phyloP scores from a whole-genome alignment of 2,329 filamentous ascomycete genomes.

The Beauveria asiatica region DNA sequence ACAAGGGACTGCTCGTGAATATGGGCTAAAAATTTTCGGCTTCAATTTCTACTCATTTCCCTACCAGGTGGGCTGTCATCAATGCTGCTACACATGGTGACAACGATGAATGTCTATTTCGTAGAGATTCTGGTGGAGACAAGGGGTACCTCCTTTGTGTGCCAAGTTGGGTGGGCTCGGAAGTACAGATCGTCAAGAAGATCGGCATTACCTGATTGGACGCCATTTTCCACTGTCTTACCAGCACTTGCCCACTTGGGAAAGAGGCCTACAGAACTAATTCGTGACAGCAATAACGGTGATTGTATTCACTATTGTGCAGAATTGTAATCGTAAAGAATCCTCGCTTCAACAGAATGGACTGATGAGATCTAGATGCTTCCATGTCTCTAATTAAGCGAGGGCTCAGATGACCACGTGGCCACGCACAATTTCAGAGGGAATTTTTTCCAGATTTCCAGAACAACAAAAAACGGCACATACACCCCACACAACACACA shows the following conservation, averaged over 20 bases:
- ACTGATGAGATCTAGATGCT: not conserved
- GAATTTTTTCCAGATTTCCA: not conserved
- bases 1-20: too few species aligned
- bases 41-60: too few species aligned
- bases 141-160: not conserved
- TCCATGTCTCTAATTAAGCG: not conserved
- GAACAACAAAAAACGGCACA: too few species aligned
- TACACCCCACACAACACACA: too few species aligned
- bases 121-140: not conserved
- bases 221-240: not conserved
- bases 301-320: not conserved
- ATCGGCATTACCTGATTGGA: not conserved
- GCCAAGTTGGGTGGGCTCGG: not conserved
- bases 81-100: too few species aligned
- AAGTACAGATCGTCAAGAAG: not conserved
- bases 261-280: not conserved
- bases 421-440: not conserved
- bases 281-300: not conserved
- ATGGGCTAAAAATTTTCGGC: too few species aligned
- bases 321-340: not conserved
- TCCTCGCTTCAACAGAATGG: not conserved
- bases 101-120: too few species aligned
- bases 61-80: too few species aligned
- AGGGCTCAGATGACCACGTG: not conserved
- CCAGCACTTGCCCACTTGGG: not conserved